Percentiles rank a stretch among this genome's conserved stretches.
Conservation (phyloP, 768 basidiomycete genomes). For the Mycena galopus region DNA sequence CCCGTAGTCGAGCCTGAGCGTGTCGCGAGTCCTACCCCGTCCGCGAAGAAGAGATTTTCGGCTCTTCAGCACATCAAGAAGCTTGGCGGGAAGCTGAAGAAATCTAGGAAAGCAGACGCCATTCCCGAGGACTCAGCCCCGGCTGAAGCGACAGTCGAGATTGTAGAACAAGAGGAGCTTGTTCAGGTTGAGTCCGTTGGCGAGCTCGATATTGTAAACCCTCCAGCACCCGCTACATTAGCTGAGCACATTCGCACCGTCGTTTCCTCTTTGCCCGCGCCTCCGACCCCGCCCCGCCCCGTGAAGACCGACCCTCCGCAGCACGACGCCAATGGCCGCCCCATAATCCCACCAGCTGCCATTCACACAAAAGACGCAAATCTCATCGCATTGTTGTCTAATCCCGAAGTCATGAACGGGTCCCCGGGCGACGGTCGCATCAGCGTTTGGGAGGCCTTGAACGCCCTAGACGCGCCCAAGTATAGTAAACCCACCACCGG, state of each 20-base stretch:
- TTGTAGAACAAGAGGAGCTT: constrained; percentile 1
- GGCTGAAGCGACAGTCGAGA: background rate
- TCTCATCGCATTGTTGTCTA: constrained; percentile 61
- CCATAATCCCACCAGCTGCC: constrained; percentile 51
- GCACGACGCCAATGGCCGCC: constrained; percentile 37
- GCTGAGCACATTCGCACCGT: constrained; percentile 66
- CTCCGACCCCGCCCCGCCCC: constrained; percentile 36
- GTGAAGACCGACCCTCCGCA: constrained; percentile 31
- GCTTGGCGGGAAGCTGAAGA: constrained; percentile 33
- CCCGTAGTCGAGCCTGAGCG: constrained; percentile 15
- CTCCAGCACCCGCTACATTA: constrained; percentile 58
- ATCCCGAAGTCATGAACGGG: constrained; percentile 68
- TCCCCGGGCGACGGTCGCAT: constrained; percentile 52
- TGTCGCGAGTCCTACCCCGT: constrained; percentile 33
- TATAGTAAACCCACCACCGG: constrained; percentile 25
- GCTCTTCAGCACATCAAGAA: constrained; percentile 37
- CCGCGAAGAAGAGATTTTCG: constrained; percentile 31
- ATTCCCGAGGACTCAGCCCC: constrained; percentile 13
- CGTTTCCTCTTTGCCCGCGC: constrained; percentile 57
- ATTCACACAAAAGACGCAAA: constrained; percentile 56
- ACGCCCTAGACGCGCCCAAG: constrained; percentile 45
- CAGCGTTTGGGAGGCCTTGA: constrained; percentile 63
- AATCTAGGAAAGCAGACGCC: constrained; percentile 24
- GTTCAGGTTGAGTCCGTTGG: constrained; percentile 2
- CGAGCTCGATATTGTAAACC: constrained; percentile 28